Evolutionary conservation across 2,329 filamentous ascomycete genomes (phyloP), one percentile per base, ranked within the genome.

Genomic region (Hypoxylon sp.): DNA sequence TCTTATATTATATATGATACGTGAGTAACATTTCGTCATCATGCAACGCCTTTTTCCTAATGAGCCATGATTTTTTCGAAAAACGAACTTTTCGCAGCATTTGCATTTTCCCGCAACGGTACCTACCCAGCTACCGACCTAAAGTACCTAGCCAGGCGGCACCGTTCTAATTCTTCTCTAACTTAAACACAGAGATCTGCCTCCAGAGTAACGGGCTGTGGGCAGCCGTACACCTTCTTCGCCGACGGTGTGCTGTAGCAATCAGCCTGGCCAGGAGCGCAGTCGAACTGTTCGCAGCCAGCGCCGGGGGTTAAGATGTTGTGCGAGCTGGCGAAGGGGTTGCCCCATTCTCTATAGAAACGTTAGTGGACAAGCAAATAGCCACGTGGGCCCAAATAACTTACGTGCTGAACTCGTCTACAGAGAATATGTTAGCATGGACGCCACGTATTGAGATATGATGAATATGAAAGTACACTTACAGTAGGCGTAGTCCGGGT

Each of bases 181-280:
- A 48, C 17, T 38, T 62, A 68, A 10, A 28, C 75, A 57, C 78
- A 80, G 25, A 80, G 56, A n/a, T 74, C 73, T 2, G 73, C 73
- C 36, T 77, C 76, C 43, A 83, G 69, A 52, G 79, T 75, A 30
- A 81, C 79, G 7, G 81, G 81, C 70, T 77, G 73, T 2, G 80
- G 80, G 76, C 81, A 82, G 60, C 79, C 78, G 60, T 77, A 80
- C 7, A 82, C 80, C 70, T 77, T 82, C 77, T 80, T 81, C 45
- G 65, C 50, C 4, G 64, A 72, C 5, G 79, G 77, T 0, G 75
- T 78, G 75, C 80, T 82, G 75, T 83, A 83, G 78, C 81, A 83
- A 43, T 23, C 60, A 1, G 76, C 71, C 13, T 81, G 68, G 69
- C 73, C 74, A 28, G 80, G 50, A 13, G 69, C 71, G 72, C 82